These are phyloP conservation scores for Scheffersomyces stambukii DNA, from an alignment of 1,139 yeast species.

Conservation along the genomic window DNA sequence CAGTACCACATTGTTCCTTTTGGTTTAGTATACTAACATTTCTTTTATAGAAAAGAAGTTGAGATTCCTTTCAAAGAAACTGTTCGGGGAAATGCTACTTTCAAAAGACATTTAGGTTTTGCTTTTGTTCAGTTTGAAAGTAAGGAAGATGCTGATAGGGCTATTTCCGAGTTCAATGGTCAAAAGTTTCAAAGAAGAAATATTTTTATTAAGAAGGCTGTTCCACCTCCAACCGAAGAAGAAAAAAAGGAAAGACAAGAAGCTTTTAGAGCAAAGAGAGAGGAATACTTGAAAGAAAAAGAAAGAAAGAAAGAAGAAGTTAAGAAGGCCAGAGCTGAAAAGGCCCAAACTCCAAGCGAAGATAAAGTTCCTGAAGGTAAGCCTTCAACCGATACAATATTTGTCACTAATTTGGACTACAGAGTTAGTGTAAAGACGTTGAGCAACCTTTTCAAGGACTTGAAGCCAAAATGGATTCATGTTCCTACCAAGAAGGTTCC, in stretches of 20 bases:
- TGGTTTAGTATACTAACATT: constrained; percentile 10
- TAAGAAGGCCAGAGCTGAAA: constrained; percentile 10
- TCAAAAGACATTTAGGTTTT: constrained; percentile 45
- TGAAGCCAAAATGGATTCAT: constrained; percentile 52
- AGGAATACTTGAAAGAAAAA: constrained; percentile 20
- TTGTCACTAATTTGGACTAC: constrained; percentile 55
- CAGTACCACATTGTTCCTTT: too few species aligned
- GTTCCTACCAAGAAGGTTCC: constrained; percentile 52
- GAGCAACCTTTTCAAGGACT: constrained; percentile 40
- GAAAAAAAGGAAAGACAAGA: constrained; percentile 38
- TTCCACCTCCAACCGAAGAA: constrained; percentile 49
- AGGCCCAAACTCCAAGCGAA: constrained; percentile 4
- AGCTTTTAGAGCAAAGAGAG: constrained; percentile 33
- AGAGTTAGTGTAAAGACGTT: constrained; percentile 43
- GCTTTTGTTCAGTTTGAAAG: constrained; percentile 50
- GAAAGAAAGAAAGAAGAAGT: constrained; percentile 16
- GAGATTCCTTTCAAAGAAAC: constrained; percentile 39
- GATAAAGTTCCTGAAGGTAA: constrained; percentile 37
- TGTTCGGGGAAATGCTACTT: constrained; percentile 27
- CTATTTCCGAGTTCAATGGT: constrained; percentile 42
- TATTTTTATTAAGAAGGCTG: constrained; percentile 48
- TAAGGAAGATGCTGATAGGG: constrained; percentile 47
- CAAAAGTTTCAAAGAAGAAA: constrained; percentile 44
- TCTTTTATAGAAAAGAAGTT: constrained; percentile 22
- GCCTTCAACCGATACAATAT: constrained; percentile 52